These are phyloP conservation scores for Pseudogymnoascus sp. DNA, from an alignment of 2,329 filamentous ascomycete species.

Conservation along the genomic window DNA sequence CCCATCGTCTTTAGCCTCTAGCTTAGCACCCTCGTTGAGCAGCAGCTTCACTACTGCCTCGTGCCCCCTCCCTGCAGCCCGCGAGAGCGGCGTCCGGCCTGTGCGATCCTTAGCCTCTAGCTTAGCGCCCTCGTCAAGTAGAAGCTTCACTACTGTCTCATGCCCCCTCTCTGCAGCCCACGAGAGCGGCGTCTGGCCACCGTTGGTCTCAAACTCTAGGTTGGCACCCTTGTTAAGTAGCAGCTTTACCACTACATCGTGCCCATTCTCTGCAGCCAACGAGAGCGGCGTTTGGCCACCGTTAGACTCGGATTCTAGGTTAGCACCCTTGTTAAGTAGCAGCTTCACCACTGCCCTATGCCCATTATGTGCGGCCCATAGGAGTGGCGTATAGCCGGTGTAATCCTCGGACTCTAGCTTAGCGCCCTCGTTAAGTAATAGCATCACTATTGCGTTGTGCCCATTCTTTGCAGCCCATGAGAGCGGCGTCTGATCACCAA, in stretches of 20 bases:
- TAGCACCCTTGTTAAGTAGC: constrained; percentile 21
- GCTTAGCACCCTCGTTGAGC: not conserved
- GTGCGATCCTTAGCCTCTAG: not conserved
- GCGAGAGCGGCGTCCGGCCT: constrained; percentile 10
- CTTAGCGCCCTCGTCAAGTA: constrained; percentile 4
- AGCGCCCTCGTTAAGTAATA: not conserved
- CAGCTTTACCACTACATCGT: not conserved
- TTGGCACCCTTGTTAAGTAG: constrained; percentile 7
- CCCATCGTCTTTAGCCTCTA: not conserved
- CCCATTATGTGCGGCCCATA: not conserved
- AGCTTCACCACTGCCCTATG: constrained; percentile 31
- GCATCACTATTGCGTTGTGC: not conserved
- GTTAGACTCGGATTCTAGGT: not conserved
- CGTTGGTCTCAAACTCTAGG: not conserved
- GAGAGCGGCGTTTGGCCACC: not conserved
- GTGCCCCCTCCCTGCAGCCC: constrained; percentile 6
- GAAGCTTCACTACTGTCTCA: not conserved
- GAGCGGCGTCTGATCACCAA: not conserved
- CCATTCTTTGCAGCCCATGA: not conserved
- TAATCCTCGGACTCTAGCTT: not conserved
- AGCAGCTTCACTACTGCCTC: constrained; percentile 2
- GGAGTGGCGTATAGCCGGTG: not conserved
- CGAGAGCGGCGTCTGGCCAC: not conserved
- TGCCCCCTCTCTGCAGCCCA: not conserved
- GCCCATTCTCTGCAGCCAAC: constrained; percentile 3